These are phyloP conservation scores for Wickerhamiella lipophila DNA, from an alignment of 805 yeast genomes.

Conservation along the genomic window DNA sequence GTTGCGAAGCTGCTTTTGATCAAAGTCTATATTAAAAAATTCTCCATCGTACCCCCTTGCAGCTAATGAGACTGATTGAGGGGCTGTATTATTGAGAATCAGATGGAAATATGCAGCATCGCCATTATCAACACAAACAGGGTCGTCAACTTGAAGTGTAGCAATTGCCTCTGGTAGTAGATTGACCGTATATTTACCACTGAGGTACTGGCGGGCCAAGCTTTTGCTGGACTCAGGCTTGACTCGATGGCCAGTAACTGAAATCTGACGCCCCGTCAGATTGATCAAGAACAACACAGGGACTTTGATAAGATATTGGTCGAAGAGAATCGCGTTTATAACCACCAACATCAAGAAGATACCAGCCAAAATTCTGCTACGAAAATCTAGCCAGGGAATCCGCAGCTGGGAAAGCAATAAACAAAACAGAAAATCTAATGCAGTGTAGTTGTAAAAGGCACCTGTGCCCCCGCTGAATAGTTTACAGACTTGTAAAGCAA, in stretches of 20 bases:
- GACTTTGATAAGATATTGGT: constrained; percentile 15
- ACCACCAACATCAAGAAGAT: constrained; percentile 38
- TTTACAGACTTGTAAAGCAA: neutral
- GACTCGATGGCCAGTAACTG: constrained; percentile 27
- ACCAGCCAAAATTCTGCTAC: constrained; percentile 40
- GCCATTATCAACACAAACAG: constrained; percentile 39
- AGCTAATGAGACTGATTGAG: constrained; percentile 48
- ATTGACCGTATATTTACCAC: constrained; percentile 75
- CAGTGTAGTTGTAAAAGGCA: neutral
- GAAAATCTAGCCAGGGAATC: constrained; percentile 61
- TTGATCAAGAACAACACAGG: constrained; percentile 20
- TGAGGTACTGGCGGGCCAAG: constrained; percentile 44
- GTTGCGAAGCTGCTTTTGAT: constrained; percentile 42
- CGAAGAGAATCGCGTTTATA: constrained; percentile 32
- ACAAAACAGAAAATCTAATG: constrained; percentile 55
- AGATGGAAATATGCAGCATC: constrained; percentile 46
- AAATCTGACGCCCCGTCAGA: constrained; percentile 25
- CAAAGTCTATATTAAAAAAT: constrained; percentile 36
- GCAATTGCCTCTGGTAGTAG: constrained; percentile 88
- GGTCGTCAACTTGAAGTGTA: constrained; percentile 45
- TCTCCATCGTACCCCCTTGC: constrained; percentile 41
- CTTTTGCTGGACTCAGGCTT: constrained; percentile 27
- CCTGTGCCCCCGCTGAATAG: neutral
- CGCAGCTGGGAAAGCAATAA: constrained; percentile 61
- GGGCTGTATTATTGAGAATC: constrained; percentile 65